Percentiles rank a stretch among this genome's conserved stretches.
These are phyloP conservation scores for Calonectria pseudoturangicola DNA, from an alignment of 2,329 filamentous ascomycete genomes.

Conservation along the genomic window DNA sequence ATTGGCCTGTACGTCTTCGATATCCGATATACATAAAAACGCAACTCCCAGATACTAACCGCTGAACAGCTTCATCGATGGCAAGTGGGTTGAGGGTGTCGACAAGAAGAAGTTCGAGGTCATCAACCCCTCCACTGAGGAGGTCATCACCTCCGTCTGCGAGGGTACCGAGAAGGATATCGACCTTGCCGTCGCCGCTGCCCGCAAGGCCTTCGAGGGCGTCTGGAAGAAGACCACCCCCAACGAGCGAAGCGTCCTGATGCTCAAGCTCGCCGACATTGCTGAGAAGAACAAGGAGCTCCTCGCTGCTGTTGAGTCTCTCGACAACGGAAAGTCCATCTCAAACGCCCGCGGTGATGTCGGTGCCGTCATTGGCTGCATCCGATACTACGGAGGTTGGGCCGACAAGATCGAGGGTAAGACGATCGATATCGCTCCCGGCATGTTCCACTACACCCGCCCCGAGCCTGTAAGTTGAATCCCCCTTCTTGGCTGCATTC, in stretches of 20 bases:
- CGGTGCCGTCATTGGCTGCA: conserved; percentile 77
- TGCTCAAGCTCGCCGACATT: conserved; percentile 87
- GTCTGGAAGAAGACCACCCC: conserved; percentile 82
- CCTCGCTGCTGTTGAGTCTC: conserved; percentile 87
- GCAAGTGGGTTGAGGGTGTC: conserved; percentile 86
- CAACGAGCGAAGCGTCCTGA: conserved; percentile 79
- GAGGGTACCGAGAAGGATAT: conserved; percentile 93
- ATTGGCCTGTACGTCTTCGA: conserved; percentile 74
- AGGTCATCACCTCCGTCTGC: conserved; percentile 87
- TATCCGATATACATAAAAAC: background rate
- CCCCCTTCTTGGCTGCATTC: background rate
- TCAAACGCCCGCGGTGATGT: conserved; percentile 86
- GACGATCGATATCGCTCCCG: conserved; percentile 85
- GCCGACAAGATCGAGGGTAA: conserved; percentile 94
- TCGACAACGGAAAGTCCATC: conserved; percentile 92
- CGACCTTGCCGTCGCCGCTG: conserved; percentile 87
- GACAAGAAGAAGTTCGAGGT: conserved; percentile 95
- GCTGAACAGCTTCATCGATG: conserved; percentile 86
- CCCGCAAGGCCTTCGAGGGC: conserved; percentile 89
- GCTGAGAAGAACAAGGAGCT: conserved; percentile 85
- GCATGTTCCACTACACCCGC: conserved; percentile 88
- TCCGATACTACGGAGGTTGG: conserved; percentile 88
- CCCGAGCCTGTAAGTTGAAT: conserved; percentile 79
- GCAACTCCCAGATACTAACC: conserved; percentile 46
- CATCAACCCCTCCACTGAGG: conserved; percentile 90